phyloP scores from a whole-genome alignment of 306 rosid species.

The Hippophae tibetana region DNA sequence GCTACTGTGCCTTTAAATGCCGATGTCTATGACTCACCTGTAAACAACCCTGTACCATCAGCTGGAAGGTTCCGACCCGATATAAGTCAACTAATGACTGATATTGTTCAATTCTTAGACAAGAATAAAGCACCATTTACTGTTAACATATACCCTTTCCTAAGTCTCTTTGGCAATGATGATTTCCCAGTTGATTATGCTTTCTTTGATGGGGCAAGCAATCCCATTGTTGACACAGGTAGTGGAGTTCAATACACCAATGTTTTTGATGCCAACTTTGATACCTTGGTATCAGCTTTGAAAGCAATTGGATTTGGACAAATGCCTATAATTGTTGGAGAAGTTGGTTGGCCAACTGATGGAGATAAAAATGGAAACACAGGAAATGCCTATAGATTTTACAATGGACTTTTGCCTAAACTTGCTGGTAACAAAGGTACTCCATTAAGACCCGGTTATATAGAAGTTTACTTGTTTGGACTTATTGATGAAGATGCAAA shows the following conservation, averaged over 20 bases:
- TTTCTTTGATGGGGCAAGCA: constrained; percentile 72
- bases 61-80: constrained; percentile 76
- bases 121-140: constrained; percentile 80
- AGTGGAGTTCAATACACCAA: constrained; percentile 64
- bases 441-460: constrained; percentile 60
- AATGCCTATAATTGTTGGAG: constrained; percentile 74
- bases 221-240: constrained; percentile 41
- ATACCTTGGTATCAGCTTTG: constrained; percentile 77
- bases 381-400: constrained; percentile 70
- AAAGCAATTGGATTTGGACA: constrained; percentile 56
- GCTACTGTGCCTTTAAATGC: constrained; percentile 97
- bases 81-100: constrained; percentile 65
- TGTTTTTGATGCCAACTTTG: constrained; percentile 90
- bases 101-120: constrained; percentile 58
- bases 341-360: constrained; percentile 98
- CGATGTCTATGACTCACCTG: constrained; percentile 76
- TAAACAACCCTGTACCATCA: constrained; percentile 49
- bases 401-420: constrained; percentile 64
- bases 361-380: constrained; percentile 86
- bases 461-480: constrained; percentile 84
- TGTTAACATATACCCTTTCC: constrained; percentile 87
- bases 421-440: constrained; percentile 74
- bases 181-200: constrained; percentile 81
- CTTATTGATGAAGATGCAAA: constrained; percentile 81
- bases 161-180: constrained; percentile 80